Evolutionary conservation across 2,329 filamentous ascomycete genomes (phyloP), one percentile per base, ranked within the genome.

Genomic region (Fusarium cicatricum): DNA sequence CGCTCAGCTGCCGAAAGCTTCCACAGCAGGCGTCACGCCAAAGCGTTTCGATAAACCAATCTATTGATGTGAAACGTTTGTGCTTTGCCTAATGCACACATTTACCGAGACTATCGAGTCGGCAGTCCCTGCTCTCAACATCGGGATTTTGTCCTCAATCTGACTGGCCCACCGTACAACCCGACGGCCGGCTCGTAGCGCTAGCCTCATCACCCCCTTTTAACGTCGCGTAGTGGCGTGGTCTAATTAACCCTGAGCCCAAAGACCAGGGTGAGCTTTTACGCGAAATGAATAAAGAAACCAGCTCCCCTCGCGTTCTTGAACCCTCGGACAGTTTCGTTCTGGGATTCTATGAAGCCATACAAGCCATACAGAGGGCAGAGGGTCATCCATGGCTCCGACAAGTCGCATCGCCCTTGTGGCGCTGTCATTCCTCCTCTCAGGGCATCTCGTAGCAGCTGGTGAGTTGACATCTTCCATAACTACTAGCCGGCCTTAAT

Each of bases 271-370:
- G 60, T 46, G 32, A 32, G 26, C 33, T 39, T n/a, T 17, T 52
- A 60, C 19, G 60, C 60, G 62, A 63, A 49, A 68, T 68, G 65
- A 66, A 66, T 68, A 68, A 68, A 68, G 68, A 39, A 47, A 54
- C 38, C 26, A 39, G 36, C 34, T 26, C 40, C 36, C 38, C 33
- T 34, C 33, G 21, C 29, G 29, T 41, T n/a, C 31, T 43, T 49
- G 21, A 31, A 33, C 49, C 46, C 21, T 36, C 11, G 28, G 54
- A 55, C 40, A 55, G 45, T 43, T 58, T 42, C 37, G 39, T 53
- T 43, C 45, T 38, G 37, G 28, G 40, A 23, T n/a, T 48, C 47
- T 23, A 23, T 23, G 4, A n/a, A n/a, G n/a, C 44, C 32, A 41
- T 52, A 46, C n/a, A 55, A 58, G 52, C 45, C 34, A 54, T 31